phyloP scores from a whole-genome alignment of 2,329 filamentous ascomycete species.

The Cladophialophora yegresii region DNA sequence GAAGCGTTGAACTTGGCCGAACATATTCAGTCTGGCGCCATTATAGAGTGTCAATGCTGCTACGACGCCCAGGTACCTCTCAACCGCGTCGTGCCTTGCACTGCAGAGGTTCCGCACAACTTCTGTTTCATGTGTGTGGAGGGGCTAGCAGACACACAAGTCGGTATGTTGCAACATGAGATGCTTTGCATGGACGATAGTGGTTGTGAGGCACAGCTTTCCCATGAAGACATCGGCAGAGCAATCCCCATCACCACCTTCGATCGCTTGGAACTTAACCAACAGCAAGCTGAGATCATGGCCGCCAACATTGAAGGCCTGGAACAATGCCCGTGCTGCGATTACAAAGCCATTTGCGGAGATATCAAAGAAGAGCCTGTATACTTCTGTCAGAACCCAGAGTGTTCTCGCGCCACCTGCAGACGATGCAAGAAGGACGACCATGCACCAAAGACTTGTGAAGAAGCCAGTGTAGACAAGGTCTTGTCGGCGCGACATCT shows the following conservation, averaged over 20 bases:
- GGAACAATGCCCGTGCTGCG: conserved; percentile 77
- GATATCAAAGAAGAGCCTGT: conserved; percentile 68
- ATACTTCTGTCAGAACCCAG: conserved; percentile 69
- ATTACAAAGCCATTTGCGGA: conserved; percentile 73
- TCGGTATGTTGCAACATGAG: conserved; percentile 69
- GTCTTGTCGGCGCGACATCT: conserved; percentile 63
- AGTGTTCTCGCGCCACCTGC: conserved; percentile 66
- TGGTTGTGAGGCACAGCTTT: conserved; percentile 58
- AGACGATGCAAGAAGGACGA: conserved; percentile 68
- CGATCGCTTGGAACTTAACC: conserved; percentile 67
- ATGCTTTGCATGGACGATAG: conserved; percentile 71
- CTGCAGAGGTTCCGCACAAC: conserved; percentile 59
- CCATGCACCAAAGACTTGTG: conserved; percentile 72
- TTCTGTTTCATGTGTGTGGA: conserved; percentile 71
- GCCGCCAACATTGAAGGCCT: conserved; percentile 71
- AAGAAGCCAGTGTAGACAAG: conserved; percentile 63
- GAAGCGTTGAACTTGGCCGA: conserved; percentile 44
- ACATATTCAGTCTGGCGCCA: conserved; percentile 52
- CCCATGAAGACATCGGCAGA: conserved; percentile 27
- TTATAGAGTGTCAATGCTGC: conserved; percentile 73
- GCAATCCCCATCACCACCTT: conserved; percentile 51
- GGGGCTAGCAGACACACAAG: conserved; percentile 65
- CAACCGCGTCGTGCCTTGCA: conserved; percentile 70
- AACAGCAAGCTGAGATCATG: conserved; percentile 70
- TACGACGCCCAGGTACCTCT: conserved; percentile 63